Percentiles rank a stretch among this genome's conserved stretches.
Evolutionary conservation across 164 flowering plant species (phyloP).

Genomic region (Aristolochia fimbriata): DNA sequence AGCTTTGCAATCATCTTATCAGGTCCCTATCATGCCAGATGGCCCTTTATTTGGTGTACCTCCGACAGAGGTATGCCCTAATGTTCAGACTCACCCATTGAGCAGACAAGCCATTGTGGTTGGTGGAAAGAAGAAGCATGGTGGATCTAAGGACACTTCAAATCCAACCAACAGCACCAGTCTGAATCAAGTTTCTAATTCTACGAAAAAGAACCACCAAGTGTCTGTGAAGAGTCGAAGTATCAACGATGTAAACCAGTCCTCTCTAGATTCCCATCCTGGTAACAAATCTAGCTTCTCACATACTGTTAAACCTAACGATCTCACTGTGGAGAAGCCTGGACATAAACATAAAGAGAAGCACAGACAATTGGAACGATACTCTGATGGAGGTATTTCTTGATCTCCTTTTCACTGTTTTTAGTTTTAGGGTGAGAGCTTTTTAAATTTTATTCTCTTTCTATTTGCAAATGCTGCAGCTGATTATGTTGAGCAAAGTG

Average conservation of each 20-base stretch:
- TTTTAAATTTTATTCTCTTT: background rate
- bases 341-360: conserved; percentile 32
- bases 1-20: conserved; percentile 44
- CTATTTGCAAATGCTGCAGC: conserved; percentile 22
- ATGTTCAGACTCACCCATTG: conserved; percentile 17
- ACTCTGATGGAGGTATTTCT: conserved; percentile 44
- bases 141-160: conserved; percentile 25
- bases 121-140: conserved; percentile 38
- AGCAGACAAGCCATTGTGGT: conserved; percentile 13
- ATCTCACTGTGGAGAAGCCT: conserved; percentile 21
- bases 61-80: conserved; percentile 20
- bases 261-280: conserved; percentile 19
- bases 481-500: conserved; percentile 13
- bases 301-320: conserved; percentile 25
- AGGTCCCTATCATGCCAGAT: conserved; percentile 23
- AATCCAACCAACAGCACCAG: conserved; percentile 20
- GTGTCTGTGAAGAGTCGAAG: conserved; percentile 31
- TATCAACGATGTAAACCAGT: conserved; percentile 31
- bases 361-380: conserved; percentile 20
- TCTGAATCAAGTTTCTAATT: conserved; percentile 16
- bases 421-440: background rate
- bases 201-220: conserved; percentile 32
- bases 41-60: conserved; percentile 6
- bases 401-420: background rate
- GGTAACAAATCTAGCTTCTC: conserved; percentile 19